Evolutionary conservation across 208 protist species (phyloP).

Genomic region (Herpetomonas tarakana): DNA sequence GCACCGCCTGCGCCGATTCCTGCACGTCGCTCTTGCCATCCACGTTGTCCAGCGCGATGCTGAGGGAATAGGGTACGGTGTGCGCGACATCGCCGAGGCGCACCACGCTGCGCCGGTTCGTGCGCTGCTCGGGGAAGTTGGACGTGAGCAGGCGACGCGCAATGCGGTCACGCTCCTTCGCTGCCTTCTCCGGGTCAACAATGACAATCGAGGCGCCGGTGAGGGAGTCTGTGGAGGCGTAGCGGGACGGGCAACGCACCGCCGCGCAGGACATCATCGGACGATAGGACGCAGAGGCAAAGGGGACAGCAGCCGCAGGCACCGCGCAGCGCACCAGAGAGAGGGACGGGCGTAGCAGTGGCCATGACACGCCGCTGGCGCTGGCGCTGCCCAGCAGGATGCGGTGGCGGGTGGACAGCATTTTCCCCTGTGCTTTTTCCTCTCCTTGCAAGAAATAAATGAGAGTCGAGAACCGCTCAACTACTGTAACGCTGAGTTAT

Average conservation of each 20-base stretch:
- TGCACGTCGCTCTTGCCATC: constrained; percentile 13
- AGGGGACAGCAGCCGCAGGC: no score
- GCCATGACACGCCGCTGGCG: no score
- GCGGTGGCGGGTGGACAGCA: no score
- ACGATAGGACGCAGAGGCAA: background rate
- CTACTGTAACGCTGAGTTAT: no score
- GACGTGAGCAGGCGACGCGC: constrained; percentile 53
- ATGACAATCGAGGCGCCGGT: constrained; percentile 57
- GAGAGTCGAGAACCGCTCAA: no score
- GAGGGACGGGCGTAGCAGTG: no score
- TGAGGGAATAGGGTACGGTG: constrained; percentile 76
- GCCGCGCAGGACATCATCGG: background rate
- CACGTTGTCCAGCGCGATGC: constrained; percentile 30
- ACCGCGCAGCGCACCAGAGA: background rate
- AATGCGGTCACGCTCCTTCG: constrained; percentile 61
- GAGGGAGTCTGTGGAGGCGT: constrained; percentile 25
- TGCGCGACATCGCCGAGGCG: constrained; percentile 45
- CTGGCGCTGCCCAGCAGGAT: no score
- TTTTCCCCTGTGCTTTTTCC: no score
- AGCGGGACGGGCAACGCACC: constrained; percentile 7
- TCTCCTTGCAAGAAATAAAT: no score
- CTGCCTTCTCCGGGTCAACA: constrained; percentile 39
- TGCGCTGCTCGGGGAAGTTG: constrained; percentile 31
- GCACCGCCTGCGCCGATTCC: constrained; percentile 19
- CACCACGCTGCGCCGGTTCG: constrained; percentile 26